Evolutionary conservation across 306 rosid species (phyloP), one percentile per base, ranked within the genome.

Genomic region (Carpinus fangiana): DNA sequence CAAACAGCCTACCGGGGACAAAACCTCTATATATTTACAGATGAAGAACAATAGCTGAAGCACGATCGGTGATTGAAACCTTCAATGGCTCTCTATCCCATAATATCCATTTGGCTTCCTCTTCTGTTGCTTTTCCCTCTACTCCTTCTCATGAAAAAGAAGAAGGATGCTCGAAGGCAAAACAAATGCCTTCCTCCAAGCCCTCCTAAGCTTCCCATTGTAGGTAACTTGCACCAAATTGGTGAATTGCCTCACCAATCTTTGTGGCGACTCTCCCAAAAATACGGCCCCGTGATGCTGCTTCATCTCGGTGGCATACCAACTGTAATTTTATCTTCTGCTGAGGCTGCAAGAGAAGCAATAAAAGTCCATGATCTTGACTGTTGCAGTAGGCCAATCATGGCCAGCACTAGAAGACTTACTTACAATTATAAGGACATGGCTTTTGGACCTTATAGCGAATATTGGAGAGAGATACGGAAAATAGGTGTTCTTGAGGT

Each of bases 201-300:
- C 68, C 90, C 88, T 59, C 79, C 84, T 1, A 76, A 47, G 88
- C 82, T 87, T 56, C 88, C 90, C 7, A 16, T 84, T 17, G 73
- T 82, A 26, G 88, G 90, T 0, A 86, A 86, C 73, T 64, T 86
- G 36, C 85, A 80, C 59, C 83, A 86, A 53, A 16, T 86, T 21
- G 86, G 90, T 2, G 13, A 74, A 2, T 48, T 78, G 28, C 69
- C 75, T 0, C 90, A 84, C 57, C 45, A 48, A 12, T 76, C 86
- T 48, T n/a, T 77, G 2, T 21, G 73, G 73, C 73, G 12, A 8
- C 86, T 87, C 51, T 79, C 86, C 1, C 60, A 71, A 20, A 31
- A 23, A 10, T 57, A 73, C 21, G 88, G 90, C 12, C 81, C 86
- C 1, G 47, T 87, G 60, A 87, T 82, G 76, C 62, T 36, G 16